Base-by-base conservation (phyloP, 768 basidiomycete genomes). In the Chlorophyllum brunneum region DNA sequence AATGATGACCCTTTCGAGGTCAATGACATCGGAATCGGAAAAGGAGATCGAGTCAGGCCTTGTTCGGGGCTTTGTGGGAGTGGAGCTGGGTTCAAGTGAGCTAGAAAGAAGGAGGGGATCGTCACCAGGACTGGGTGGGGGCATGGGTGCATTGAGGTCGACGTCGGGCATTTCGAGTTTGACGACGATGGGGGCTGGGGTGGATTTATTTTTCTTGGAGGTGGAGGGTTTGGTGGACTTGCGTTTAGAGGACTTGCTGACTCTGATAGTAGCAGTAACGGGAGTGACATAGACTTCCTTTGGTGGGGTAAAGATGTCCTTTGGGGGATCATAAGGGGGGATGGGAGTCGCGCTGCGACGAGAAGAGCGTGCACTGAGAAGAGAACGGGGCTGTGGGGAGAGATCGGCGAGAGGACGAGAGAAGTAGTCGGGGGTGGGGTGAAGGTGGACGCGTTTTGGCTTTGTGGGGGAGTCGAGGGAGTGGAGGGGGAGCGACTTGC, bases 121-220 rank as follows among this genome's bases (percentile, higher is more conserved):
- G 31, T 91, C 88, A 0, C 80, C 80, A 2, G 88, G 88, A 48
- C 85, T 87, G 0, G 86, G 73, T 0, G 88, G 89, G 6, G 85
- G 81, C 59, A 81, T 74, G 3, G 83, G 82, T 11, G 62, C 71
- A 42, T 63, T 73, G 24, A 86, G 66, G 59, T 87, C 79, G 56
- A 88, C 70, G 15, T 79, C 78, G 0, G 86, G 86, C 3, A 79
- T 75, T 59, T 90, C 87, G 51, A 70, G 79, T 74, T 90, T 91
- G 53, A 82, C 60, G 10, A 58, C 49, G 26, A 56, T 13, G 38
- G 61, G 47, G 27, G 60, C 67, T 64, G 56, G 48, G 23, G 49
- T 39, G 18, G 58, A 53, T 33, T 48, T 58, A 31, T 56, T 40
- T 45, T 55, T 58, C 36, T 51, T 33, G 8, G n/a, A n/a, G n/a